Percentiles rank a stretch among this genome's conserved stretches.
Evolutionary conservation across 192 early-diverging fungal species (phyloP).

Genomic region (Endogone sp.): DNA sequence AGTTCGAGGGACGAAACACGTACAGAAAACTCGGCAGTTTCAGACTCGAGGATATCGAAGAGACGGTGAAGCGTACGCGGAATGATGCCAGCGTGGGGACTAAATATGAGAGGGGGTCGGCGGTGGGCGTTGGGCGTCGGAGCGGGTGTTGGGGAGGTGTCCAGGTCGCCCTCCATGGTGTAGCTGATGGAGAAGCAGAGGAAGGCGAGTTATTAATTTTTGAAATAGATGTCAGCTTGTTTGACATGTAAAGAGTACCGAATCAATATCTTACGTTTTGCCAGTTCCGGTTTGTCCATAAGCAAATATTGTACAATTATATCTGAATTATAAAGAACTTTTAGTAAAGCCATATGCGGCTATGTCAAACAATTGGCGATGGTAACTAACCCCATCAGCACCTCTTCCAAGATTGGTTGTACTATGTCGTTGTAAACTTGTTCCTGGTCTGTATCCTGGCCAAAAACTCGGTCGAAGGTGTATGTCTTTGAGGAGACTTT

Average conservation of each 20-base stretch:
- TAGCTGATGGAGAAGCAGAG: constrained; percentile 34
- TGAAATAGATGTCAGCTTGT: no score
- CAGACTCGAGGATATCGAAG: constrained; percentile 69
- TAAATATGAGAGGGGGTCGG: no score
- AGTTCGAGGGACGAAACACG: constrained; percentile 87
- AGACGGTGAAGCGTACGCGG: constrained; percentile 79
- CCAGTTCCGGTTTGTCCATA: constrained; percentile 92
- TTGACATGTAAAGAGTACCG: no score
- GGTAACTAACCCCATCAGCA: constrained; percentile 40
- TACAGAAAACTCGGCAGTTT: constrained; percentile 74
- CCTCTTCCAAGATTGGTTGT: constrained; percentile 78
- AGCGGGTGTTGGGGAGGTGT: constrained; percentile 24
- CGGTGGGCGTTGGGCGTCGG: no score
- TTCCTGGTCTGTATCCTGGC: constrained; percentile 68
- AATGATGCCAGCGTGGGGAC: constrained; percentile 92
- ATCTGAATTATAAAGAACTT: constrained; percentile 34
- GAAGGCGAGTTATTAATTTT: no score
- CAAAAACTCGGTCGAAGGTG: constrained; percentile 91
- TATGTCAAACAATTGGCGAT: not conserved
- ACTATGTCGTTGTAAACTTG: constrained; percentile 77
- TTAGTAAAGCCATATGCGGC: not conserved
- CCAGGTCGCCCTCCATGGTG: constrained; percentile 93
- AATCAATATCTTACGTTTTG: no score
- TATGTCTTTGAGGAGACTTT: constrained; percentile 63
- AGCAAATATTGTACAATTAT: constrained; percentile 81